Percentiles rank a stretch among this genome's conserved stretches.
phyloP scores from a whole-genome alignment of 257 asterid genomes.

The Salvia splendens region DNA sequence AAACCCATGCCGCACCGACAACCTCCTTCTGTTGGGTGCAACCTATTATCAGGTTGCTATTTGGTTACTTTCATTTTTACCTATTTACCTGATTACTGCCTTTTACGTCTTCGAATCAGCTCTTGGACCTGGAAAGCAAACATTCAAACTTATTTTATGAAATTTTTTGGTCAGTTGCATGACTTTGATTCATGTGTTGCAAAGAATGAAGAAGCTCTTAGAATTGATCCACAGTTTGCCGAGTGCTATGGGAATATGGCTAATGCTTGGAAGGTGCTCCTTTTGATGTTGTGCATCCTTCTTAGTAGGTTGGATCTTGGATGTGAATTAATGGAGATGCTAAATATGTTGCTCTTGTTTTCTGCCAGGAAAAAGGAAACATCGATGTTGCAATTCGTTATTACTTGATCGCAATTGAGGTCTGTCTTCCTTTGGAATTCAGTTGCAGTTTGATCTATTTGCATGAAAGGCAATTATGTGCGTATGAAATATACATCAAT shows the following conservation, averaged over 20 bases:
- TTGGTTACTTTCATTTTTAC: conserved; percentile 13
- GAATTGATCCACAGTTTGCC: conserved; percentile 88
- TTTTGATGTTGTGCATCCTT: conserved; percentile 26
- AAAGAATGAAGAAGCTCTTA: conserved; percentile 94
- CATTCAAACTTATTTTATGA: conserved; percentile 27
- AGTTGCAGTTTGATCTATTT: conserved; percentile 5
- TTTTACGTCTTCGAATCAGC: conserved; percentile 9
- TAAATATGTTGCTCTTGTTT: conserved; percentile 21
- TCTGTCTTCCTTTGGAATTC: conserved; percentile 35
- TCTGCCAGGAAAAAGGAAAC: conserved; percentile 90
- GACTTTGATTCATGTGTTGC: conserved; percentile 87
- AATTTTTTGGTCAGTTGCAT: conserved; percentile 60
- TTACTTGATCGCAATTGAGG: conserved; percentile 96
- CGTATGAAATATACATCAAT: background rate
- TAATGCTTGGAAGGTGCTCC: conserved; percentile 93
- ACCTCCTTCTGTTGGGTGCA: conserved; percentile 95
- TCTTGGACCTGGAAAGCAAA: conserved; percentile 19
- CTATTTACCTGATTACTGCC: conserved; percentile 1
- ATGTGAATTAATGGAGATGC: conserved; percentile 26
- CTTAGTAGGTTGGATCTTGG: conserved; percentile 24
- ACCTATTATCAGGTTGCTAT: conserved; percentile 78
- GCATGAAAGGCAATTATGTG: conserved; percentile 1
- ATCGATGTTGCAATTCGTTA: conserved; percentile 92
- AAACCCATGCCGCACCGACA: conserved; percentile 84
- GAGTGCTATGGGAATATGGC: conserved; percentile 99